Conservation (phyloP, 2,329 filamentous ascomycete genomes). For the Elsinoe ampelina region DNA sequence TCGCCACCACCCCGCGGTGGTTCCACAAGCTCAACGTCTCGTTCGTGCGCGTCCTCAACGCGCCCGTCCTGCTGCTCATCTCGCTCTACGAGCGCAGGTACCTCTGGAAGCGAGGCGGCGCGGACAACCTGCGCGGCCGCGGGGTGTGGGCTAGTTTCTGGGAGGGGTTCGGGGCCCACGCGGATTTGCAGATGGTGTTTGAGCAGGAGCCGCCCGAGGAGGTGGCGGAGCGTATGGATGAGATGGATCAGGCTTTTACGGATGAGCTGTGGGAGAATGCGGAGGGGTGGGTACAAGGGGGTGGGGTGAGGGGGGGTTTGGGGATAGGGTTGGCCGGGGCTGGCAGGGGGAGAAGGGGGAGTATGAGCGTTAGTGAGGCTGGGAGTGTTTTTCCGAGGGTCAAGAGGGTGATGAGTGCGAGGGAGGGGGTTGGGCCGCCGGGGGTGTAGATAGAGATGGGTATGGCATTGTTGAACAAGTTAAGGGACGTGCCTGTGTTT, state of each 20-base stretch:
- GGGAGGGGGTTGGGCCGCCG: not conserved
- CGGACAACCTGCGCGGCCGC: conserved; percentile 30
- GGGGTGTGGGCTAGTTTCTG: conserved; percentile 46
- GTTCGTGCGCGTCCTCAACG: conserved; percentile 63
- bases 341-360: not conserved
- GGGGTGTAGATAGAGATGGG: not conserved
- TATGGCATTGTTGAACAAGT: too few species aligned
- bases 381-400: not conserved
- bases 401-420: not conserved
- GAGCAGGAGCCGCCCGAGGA: conserved; percentile 57
- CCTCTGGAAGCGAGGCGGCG: conserved; percentile 47
- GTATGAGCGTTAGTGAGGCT: conserved; percentile 6
- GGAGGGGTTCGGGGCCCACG: conserved; percentile 60
- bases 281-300: conserved; percentile 15
- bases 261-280: conserved; percentile 35
- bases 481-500: too few species aligned
- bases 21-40: conserved; percentile 85
- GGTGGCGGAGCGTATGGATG: conserved; percentile 39
- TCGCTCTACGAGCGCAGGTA: conserved; percentile 59
- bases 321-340: not conserved
- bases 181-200: conserved; percentile 64
- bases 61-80: conserved; percentile 64
- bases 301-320: not conserved
- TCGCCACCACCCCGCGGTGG: conserved; percentile 69
- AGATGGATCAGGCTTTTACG: conserved; percentile 39